Conservation (phyloP, 2,329 filamentous ascomycete genomes). For the Sclerotinia nivalis region DNA sequence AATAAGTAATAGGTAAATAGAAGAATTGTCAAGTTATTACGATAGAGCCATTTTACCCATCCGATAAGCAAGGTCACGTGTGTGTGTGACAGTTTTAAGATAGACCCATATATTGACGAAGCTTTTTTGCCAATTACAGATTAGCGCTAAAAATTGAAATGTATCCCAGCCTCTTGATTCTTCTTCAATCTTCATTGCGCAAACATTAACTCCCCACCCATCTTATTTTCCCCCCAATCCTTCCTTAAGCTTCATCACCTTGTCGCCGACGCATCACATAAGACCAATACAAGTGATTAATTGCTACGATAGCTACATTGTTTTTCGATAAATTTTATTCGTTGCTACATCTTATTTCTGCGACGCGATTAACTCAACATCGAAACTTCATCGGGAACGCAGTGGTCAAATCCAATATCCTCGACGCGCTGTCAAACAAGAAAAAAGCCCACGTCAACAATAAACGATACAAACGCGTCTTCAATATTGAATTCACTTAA, state of each 20-base stretch:
- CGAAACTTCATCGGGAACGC: neutral
- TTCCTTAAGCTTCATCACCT: slow-evolving; percentile 10
- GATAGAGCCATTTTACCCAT: no score
- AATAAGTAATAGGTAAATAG: neutral
- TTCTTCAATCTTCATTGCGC: slow-evolving; percentile 18
- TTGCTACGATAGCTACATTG: neutral
- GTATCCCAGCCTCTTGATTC: slow-evolving; percentile 24
- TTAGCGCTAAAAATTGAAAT: slow-evolving; percentile 7
- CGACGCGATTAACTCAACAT: slow-evolving; percentile 12
- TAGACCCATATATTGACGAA: neutral
- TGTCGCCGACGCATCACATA: slow-evolving; percentile 9
- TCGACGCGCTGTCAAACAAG: slow-evolving; percentile 17
- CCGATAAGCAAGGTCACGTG: neutral
- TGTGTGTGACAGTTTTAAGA: neutral
- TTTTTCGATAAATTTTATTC: neutral
- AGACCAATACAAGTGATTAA: neutral
- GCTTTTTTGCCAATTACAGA: neutral
- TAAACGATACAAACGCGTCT: slow-evolving; percentile 16
- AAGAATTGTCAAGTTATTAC: no score
- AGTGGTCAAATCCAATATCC: slow-evolving; percentile 1
- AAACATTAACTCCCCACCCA: slow-evolving; percentile 16
- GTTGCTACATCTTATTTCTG: slow-evolving; percentile 6
- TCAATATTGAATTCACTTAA: neutral
- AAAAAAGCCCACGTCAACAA: slow-evolving; percentile 4
- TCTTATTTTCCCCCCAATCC: neutral